phyloP scores from a whole-genome alignment of 805 yeast species.

The Teunomyces barrocoloradensis region DNA sequence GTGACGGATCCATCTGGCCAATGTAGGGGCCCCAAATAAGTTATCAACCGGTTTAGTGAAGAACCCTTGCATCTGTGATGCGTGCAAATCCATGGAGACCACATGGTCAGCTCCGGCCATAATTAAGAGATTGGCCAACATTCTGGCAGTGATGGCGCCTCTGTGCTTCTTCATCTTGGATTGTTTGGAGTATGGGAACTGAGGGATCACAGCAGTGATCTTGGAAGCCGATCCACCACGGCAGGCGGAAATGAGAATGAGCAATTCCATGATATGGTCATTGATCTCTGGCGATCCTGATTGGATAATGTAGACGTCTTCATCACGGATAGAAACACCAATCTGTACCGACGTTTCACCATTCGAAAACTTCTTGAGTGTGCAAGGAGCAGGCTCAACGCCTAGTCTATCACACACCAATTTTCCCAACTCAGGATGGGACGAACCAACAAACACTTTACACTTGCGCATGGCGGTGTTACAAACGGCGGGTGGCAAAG shows the following conservation, averaged over 20 bases:
- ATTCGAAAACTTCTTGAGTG: conserved; percentile 87
- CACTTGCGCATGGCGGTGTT: conserved; percentile 79
- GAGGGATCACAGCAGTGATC: conserved; percentile 95
- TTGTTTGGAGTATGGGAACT: conserved; percentile 96
- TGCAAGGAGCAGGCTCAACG: conserved; percentile 89
- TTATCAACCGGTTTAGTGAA: conserved; percentile 97
- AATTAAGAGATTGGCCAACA: conserved; percentile 90
- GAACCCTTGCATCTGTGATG: conserved; percentile 99
- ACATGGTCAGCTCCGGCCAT: conserved; percentile 99
- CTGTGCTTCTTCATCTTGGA: conserved; percentile 98
- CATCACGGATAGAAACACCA: conserved; percentile 93
- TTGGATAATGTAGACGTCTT: conserved; percentile 90
- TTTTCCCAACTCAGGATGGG: conserved; percentile 92
- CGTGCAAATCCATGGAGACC: conserved; percentile 93
- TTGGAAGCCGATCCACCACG: conserved; percentile 98
- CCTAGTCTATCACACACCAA: conserved; percentile 89
- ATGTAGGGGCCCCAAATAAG: conserved; percentile 91
- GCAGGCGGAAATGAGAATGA: conserved; percentile 92
- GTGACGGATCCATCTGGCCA: conserved; percentile 93
- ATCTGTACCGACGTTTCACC: conserved; percentile 97
- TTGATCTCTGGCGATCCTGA: conserved; percentile 85
- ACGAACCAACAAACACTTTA: conserved; percentile 92
- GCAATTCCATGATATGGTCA: conserved; percentile 94
- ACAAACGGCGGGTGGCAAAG: not conserved
- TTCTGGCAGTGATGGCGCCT: conserved; percentile 97